Conservation (phyloP, 129 eudicot genomes). For the Helichrysum umbraculigerum region DNA sequence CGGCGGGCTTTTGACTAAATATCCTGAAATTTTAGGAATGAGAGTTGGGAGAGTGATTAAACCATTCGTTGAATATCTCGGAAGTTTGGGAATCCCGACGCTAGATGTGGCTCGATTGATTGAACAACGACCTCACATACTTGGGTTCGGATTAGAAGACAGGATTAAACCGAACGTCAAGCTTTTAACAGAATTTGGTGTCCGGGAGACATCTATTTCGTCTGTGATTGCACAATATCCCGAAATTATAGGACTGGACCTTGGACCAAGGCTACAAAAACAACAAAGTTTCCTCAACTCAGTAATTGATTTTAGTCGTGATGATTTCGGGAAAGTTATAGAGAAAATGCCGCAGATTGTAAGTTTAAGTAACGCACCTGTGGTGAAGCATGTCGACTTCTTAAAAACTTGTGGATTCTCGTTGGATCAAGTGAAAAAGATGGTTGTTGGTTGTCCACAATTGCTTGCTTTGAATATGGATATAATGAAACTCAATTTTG, state of each 20-base stretch:
- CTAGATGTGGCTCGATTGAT: conserved; percentile 81
- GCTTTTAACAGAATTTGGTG: conserved; percentile 53
- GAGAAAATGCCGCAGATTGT: conserved; percentile 95
- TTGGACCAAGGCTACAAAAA: conserved; percentile 47
- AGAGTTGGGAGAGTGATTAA: conserved; percentile 86
- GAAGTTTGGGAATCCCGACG: conserved; percentile 66
- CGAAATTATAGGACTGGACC: conserved; percentile 76
- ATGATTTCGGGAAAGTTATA: conserved; percentile 68
- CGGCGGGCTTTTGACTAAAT: conserved; percentile 74
- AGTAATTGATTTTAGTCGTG: conserved; percentile 40
- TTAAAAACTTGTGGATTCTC: conserved; percentile 71
- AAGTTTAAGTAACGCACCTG: conserved; percentile 55
- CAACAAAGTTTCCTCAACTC: conserved; percentile 58
- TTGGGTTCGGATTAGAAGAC: conserved; percentile 80
- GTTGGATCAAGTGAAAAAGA: conserved; percentile 55
- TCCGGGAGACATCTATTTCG: conserved; percentile 55
- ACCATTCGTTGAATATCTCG: conserved; percentile 91
- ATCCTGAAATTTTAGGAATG: conserved; percentile 91
- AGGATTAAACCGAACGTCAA: conserved; percentile 70
- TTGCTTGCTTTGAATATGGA: conserved; percentile 84
- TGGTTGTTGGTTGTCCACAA: conserved; percentile 91
- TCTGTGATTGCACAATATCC: conserved; percentile 88
- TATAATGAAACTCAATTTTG: conserved; percentile 71
- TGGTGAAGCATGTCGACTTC: conserved; percentile 72
- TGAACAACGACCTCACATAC: conserved; percentile 85